Conservation (phyloP, 495 filamentous ascomycete species). For the Talaromyces trachyspermus region DNA sequence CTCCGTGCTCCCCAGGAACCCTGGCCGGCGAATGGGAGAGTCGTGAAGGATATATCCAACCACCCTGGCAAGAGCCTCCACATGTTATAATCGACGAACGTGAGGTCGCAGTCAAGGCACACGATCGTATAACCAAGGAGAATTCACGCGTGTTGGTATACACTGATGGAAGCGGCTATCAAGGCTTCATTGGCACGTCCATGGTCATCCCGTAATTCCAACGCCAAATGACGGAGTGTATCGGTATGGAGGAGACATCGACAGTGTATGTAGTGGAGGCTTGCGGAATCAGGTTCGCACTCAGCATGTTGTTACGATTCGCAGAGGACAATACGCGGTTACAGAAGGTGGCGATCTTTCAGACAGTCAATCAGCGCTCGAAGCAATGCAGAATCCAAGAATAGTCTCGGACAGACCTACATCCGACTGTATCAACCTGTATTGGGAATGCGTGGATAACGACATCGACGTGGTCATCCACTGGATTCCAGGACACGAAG, state of each 20-base stretch:
- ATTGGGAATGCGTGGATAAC: neutral
- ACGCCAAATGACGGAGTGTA: neutral
- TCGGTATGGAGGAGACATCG: conserved; percentile 1
- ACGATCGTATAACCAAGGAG: conserved; percentile 4
- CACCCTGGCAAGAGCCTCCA: conserved; percentile 12
- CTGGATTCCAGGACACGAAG: conserved; percentile 13
- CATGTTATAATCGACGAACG: conserved; percentile 11
- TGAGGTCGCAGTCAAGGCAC: conserved; percentile 4
- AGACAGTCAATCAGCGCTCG: conserved; percentile 5
- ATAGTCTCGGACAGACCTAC: neutral
- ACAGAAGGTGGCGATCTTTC: neutral
- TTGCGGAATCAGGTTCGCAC: neutral
- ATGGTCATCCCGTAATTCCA: neutral
- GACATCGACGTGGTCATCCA: neutral
- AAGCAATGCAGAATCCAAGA: neutral
- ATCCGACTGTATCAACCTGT: neutral
- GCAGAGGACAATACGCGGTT: neutral
- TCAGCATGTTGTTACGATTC: neutral
- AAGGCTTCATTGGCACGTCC: conserved; percentile 8
- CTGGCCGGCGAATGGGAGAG: conserved; percentile 12
- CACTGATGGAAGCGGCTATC: conserved; percentile 5
- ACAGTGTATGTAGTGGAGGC: neutral
- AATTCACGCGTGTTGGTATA: conserved; percentile 2
- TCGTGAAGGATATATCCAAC: conserved; percentile 11
- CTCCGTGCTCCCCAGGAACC: conserved; percentile 7